These are phyloP conservation scores for Speleostelium caveatum DNA, from an alignment of 78 protist species.

Conservation along the genomic window DNA sequence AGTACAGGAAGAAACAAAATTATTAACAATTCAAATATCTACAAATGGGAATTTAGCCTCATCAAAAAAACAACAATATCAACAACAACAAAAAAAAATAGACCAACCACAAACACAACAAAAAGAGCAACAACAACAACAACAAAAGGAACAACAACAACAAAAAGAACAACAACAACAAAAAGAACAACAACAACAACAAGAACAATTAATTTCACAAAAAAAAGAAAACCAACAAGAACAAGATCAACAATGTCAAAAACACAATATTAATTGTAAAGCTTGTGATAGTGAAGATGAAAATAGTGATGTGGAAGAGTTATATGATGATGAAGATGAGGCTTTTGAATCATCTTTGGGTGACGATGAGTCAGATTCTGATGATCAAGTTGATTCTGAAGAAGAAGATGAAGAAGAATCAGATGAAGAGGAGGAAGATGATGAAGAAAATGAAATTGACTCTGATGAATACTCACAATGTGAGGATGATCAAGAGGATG, in stretches of 20 bases:
- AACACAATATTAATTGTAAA: neutral
- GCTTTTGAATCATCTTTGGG: neutral
- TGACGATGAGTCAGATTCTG: neutral
- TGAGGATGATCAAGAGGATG: constrained; percentile 14
- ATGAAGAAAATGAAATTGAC: neutral
- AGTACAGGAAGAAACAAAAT: no score
- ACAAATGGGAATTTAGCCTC: no score
- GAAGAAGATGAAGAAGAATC: neutral
- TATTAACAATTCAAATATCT: neutral
- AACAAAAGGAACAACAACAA: neutral
- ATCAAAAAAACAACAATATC: no score
- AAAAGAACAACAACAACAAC: neutral
- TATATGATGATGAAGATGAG: neutral
- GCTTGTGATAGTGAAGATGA: neutral
- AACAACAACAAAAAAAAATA: no score
- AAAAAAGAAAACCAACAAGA: neutral
- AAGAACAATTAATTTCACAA: neutral
- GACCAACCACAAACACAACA: neutral
- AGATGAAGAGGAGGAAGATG: neutral
- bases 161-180: neutral
- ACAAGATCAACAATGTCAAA: neutral
- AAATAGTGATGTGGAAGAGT: no score
- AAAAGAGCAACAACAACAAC: neutral
- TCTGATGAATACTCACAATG: constrained; percentile 8
- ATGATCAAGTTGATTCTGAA: neutral